Base-by-base conservation (phyloP, 2,329 filamentous ascomycete genomes). In the Scytalidium lignicola region DNA sequence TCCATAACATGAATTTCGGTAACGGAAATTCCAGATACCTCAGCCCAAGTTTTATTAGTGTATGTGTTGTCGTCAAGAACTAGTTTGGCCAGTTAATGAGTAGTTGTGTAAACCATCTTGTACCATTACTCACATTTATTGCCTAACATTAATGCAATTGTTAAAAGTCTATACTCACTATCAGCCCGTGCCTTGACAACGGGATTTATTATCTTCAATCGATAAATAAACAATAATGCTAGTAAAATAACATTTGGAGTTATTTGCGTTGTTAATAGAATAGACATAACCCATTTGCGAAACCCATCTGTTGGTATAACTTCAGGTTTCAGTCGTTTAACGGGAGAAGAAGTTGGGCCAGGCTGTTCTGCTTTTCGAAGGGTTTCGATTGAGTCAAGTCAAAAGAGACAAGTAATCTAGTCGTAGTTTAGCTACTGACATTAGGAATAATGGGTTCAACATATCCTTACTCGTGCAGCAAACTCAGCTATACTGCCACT, bases 21-120 rank as follows among this genome's bases (percentile, higher is more conserved):
- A 12, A 97, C 92, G 1, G 88, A 84, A 53, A 99, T 96, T 41
- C 88, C 88, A 1, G 93, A 97, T 10, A 99, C 93, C 62, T 99
- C 93, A 2, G 92, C 93, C 93, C 93, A 99, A 0, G 93, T 99
- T 74, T 97, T 96, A 74, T 99, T 99, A 29, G 93, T 97, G 70
- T 99, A 99, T 0, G 93, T 97, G 67, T 97, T 99, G 68, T 99
- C 93, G 65, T 99, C 93, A 60, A 99, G 73, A 65, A 97, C 85
- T 89, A 54, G 2, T 41, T 42, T 29, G 51, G 12, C n/a, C 39
- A 51, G 55, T 69, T 59, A 62, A 54, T 41, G 37, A 44, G 44
- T 51, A 29, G 21, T 39, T 22, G 20, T 20, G 19, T n/a, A 21
- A 44, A 28, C 8, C 28, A 15, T 18, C 17, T 19, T 41, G 22